phyloP scores from a whole-genome alignment of 2,329 filamentous ascomycete genomes.

The Aspergillus aculeatus region DNA sequence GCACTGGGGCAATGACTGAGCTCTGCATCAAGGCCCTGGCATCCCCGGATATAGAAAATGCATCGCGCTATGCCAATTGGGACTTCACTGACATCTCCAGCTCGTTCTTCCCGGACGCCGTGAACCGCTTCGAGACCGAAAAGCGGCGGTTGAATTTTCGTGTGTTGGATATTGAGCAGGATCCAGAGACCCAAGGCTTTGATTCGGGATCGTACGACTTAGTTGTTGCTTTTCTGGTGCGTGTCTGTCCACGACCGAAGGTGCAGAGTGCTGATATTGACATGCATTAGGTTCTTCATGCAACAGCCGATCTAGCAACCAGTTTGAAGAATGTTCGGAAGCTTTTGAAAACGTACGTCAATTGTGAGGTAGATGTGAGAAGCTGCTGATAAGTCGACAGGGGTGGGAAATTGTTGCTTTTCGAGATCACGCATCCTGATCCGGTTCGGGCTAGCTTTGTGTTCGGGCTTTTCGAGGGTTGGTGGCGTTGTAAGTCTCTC shows the following conservation, averaged over 20 bases:
- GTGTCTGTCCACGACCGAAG: not conserved
- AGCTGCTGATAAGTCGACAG: not conserved
- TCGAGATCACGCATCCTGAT: conserved; percentile 10
- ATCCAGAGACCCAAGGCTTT: conserved; percentile 19
- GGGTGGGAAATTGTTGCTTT: conserved; percentile 14
- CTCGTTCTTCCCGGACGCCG: conserved; percentile 14
- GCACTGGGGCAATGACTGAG: conserved; percentile 4
- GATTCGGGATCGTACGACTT: conserved; percentile 20
- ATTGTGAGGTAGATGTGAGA: not conserved
- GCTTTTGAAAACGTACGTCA: conserved; percentile 13
- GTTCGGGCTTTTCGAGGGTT: conserved; percentile 16
- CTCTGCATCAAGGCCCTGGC: not conserved
- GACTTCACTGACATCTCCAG: conserved; percentile 19
- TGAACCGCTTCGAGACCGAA: conserved; percentile 10
- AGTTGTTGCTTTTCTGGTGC: conserved; percentile 18
- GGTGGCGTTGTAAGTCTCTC: conserved; percentile 14
- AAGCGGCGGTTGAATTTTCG: conserved; percentile 14
- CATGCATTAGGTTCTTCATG: conserved; percentile 10
- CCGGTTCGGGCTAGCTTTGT: conserved; percentile 5
- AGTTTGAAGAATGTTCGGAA: conserved; percentile 13
- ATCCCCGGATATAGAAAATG: not conserved
- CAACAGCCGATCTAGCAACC: conserved; percentile 2
- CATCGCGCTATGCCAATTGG: conserved; percentile 8
- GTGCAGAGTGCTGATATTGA: not conserved
- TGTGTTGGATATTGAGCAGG: conserved; percentile 16